phyloP scores from a whole-genome alignment of 176 grass and related monocot species.

The Avena eriantha region DNA sequence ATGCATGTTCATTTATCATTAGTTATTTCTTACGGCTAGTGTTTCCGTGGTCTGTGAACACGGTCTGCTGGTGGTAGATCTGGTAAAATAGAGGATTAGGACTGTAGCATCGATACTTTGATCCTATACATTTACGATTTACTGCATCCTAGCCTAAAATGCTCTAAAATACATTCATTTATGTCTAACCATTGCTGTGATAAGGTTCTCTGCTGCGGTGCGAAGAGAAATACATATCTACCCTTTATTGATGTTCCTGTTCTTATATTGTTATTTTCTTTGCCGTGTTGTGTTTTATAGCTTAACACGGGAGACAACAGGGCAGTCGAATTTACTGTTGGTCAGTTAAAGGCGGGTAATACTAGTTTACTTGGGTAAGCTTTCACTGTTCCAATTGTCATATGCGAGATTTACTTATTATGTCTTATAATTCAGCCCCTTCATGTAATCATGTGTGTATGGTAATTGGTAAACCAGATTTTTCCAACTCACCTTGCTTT shows the following conservation, averaged over 20 bases:
- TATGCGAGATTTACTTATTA: not conserved
- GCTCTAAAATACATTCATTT: not conserved
- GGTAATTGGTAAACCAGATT: conserved; percentile 17
- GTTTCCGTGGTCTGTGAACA: not conserved
- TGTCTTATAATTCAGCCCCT: not conserved
- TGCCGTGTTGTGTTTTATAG: conserved; percentile 47
- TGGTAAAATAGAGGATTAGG: conserved; percentile 11
- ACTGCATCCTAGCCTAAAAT: conserved; percentile 23
- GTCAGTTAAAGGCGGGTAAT: conserved; percentile 74
- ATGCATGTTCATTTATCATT: not conserved
- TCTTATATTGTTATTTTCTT: conserved; percentile 10
- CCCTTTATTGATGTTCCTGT: conserved; percentile 24
- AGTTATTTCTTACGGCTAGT: not conserved
- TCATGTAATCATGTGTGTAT: not conserved
- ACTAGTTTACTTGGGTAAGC: conserved; percentile 85
- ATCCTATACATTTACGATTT: not conserved
- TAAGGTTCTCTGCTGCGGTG: conserved; percentile 16
- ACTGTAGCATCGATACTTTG: not conserved
- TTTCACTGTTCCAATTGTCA: conserved; percentile 10
- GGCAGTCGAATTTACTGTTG: conserved; percentile 50
- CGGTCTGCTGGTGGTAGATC: not conserved
- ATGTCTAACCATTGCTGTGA: conserved; percentile 13
- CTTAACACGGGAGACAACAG: conserved; percentile 69
- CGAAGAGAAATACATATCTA: conserved; percentile 25
- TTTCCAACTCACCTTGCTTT: not conserved